Evolutionary conservation across 2,329 filamentous ascomycete species (phyloP), one percentile per base, ranked within the genome.

Genomic region (Bipolaris victoriae): DNA sequence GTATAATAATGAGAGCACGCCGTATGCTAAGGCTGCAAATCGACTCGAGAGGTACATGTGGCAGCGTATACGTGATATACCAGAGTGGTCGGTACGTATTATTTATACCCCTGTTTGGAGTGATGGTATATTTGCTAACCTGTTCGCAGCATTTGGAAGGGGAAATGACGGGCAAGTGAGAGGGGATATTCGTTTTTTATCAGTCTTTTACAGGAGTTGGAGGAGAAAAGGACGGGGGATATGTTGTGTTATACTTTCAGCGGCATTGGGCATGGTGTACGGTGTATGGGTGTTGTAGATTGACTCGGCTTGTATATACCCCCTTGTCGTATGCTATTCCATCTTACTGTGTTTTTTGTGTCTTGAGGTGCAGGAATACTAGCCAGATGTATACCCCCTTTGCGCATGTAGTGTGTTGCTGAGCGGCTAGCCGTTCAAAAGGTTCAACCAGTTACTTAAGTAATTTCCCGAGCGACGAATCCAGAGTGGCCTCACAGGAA

Each of bases 11-110:
- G 94, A 97, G 79, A 96, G 83, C 41, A 99, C 94, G 0, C 89
- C 92, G 0, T 99, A 99, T 75, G 92, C 92, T 22, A 99, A 99
- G 80, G 92, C 90, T 55, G 95, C 95, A 39, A 96, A 92, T 74
- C 95, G 95, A 73, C 82, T 99, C 40, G 95, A 89, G 73, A 96
- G 95, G 77, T 96, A 88, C 73, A 96, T 98, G 93, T 97, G 92
- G 91, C 84, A 88, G 75, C 91, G 94, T 78, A 92, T 97, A 77
- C 89, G 90, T 73, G 90, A 90, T 66, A 91, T 97, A 50, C 94
- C 94, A 0, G 94, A 97, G 81, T 98, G 94, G 94, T 78, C 69
- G 60, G 72, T 75, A 49, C 63, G 72, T 71, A 40, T 43, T 37
- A 16, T 44, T 26, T 11, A 10, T 7, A 6, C 15, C 6, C 26